A percentile compares a stretch with the other conserved stretches of the same genome.
These are phyloP conservation scores for Pythium dissimile DNA, from an alignment of 352 stramenopile genomes.

Conservation along the genomic window DNA sequence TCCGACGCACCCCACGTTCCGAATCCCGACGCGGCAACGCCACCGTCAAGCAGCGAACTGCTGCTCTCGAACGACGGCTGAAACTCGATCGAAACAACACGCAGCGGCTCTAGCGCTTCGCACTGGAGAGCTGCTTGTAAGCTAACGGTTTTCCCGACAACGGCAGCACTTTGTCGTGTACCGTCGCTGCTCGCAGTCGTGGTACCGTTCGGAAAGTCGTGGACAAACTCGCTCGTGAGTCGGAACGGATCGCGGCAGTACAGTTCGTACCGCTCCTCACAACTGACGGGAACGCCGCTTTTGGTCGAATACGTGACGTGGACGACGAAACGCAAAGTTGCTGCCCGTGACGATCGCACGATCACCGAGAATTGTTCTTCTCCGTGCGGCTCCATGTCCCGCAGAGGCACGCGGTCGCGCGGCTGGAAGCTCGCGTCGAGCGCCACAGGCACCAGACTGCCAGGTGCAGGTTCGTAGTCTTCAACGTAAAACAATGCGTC, in stretches of 20 bases:
- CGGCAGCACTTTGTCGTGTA: conserved; percentile 44
- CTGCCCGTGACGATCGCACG: conserved; percentile 48
- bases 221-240: conserved; percentile 48
- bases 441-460: conserved; percentile 35
- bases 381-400: conserved; percentile 36
- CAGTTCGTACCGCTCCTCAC: conserved; percentile 68
- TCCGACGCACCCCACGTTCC: conserved; percentile 3
- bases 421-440: conserved; percentile 52
- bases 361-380: conserved; percentile 50
- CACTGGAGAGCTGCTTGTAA: conserved; percentile 54
- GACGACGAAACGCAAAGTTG: conserved; percentile 36
- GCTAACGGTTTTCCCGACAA: conserved; percentile 65
- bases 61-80: conserved; percentile 26
- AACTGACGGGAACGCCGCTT: conserved; percentile 49
- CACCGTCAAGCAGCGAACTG: conserved; percentile 11
- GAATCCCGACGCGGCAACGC: conserved; percentile 46
- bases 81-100: conserved; percentile 53
- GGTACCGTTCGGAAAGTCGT: conserved; percentile 59
- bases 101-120: conserved; percentile 44
- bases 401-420: conserved; percentile 35
- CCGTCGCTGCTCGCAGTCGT: conserved; percentile 16
- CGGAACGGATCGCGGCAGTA: conserved; percentile 58
- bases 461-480: conserved; percentile 12
- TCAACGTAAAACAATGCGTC: conserved; percentile 66
- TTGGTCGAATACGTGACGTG: conserved; percentile 69